Percentiles rank a stretch among this genome's conserved stretches.
These are phyloP conservation scores for Yamadazyma diospyri DNA, from an alignment of 1,139 yeast species.

Conservation along the genomic window DNA sequence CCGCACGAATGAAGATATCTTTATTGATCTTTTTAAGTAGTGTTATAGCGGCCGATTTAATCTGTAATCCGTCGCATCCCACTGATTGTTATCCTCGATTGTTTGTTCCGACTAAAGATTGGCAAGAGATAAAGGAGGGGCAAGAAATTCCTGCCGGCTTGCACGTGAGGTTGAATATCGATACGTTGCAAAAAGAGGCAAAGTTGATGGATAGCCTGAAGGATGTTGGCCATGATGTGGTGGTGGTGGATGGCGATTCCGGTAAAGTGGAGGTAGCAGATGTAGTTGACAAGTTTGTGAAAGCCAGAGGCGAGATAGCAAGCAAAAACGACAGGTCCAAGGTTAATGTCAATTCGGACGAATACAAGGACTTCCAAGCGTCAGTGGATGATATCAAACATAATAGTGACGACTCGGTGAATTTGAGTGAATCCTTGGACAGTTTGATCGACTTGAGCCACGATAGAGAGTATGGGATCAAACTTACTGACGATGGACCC, in stretches of 20 bases:
- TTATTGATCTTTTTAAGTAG: background rate
- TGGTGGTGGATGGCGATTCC: conserved; percentile 16
- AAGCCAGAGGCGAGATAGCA: background rate
- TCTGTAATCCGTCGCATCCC: conserved; percentile 46
- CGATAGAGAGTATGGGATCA: conserved; percentile 60
- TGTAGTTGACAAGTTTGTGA: background rate
- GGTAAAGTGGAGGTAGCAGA: conserved; percentile 3
- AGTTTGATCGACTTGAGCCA: conserved; percentile 58
- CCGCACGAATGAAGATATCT: conserved; percentile 1
- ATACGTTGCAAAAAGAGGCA: conserved; percentile 67
- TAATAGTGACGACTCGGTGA: conserved; percentile 10
- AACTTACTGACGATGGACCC: conserved; percentile 21
- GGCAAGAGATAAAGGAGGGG: conserved; percentile 67
- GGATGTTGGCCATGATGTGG: conserved; percentile 13
- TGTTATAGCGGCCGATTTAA: conserved; percentile 16
- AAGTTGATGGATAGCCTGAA: conserved; percentile 40
- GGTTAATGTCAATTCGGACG: conserved; percentile 3
- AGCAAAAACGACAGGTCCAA: background rate
- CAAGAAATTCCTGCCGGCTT: conserved; percentile 77
- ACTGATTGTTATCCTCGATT: conserved; percentile 59
- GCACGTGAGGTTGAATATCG: conserved; percentile 68
- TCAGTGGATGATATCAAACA: conserved; percentile 1
- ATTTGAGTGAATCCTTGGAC: conserved; percentile 35
- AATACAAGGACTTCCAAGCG: conserved; percentile 5
- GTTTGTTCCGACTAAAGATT: conserved; percentile 59